Conservation (phyloP, 345 rosid species). For the Eucalyptus curtisii region DNA sequence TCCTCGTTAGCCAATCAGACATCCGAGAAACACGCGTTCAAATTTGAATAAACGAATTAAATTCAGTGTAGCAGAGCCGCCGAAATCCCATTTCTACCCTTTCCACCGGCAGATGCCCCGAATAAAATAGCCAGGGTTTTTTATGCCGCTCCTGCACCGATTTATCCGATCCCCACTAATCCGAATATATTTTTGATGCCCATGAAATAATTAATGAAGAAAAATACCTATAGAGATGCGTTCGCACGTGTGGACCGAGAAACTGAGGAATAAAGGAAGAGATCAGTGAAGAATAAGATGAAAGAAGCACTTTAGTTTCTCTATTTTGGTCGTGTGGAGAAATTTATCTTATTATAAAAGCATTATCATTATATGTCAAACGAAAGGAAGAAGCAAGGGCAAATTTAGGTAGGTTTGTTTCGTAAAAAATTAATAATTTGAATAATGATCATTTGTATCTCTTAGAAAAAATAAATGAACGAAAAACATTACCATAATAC, state of each 20-base stretch:
- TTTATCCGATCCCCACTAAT: not conserved
- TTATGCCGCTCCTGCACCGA: not conserved
- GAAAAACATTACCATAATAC: accelerated
- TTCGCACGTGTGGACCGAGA: not conserved
- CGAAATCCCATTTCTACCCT: not conserved
- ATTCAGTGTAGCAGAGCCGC: not conserved
- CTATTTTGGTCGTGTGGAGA: not conserved
- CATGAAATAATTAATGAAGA: not conserved
- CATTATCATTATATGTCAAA: not conserved
- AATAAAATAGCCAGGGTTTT: not conserved
- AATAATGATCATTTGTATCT: accelerated
- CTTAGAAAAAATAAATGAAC: too few relatives aligned
- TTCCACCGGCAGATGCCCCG: not conserved
- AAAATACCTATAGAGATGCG: not conserved
- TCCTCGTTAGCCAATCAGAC: not conserved
- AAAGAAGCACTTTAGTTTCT: not conserved
- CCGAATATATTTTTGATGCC: not conserved
- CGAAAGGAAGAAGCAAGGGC: not conserved
- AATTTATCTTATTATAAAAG: not conserved
- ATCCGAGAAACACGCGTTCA: not conserved
- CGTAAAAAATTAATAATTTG: too few relatives aligned
- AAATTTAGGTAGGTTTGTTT: not conserved
- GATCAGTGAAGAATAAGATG: not conserved
- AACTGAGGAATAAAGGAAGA: not conserved
- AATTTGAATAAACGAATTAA: not conserved